phyloP scores from a whole-genome alignment of 306 rosid species.

The Cucurbita argyrosperma region DNA sequence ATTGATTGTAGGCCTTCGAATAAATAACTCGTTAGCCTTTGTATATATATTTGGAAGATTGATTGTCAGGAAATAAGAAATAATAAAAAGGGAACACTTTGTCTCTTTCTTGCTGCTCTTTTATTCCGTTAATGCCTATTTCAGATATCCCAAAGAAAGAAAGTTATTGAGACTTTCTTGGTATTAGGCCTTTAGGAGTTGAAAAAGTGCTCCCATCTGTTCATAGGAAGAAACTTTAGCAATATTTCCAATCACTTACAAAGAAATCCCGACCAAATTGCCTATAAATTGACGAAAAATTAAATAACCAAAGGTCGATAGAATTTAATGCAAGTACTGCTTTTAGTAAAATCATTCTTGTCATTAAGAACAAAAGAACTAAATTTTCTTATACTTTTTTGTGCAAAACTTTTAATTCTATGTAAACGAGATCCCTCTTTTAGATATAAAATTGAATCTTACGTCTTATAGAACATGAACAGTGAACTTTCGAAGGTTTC shows the following conservation, averaged over 20 bases:
- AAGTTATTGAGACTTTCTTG: no score
- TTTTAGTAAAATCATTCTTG: not conserved
- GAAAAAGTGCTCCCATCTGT: not conserved
- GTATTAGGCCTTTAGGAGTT: not conserved
- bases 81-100: not conserved
- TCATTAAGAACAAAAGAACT: no score
- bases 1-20: conserved; percentile 1
- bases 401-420: not conserved
- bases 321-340: not conserved
- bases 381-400: not conserved
- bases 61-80: not conserved
- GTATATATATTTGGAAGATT: not conserved
- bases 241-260: not conserved
- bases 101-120: not conserved
- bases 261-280: not conserved
- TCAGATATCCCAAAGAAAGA: no score
- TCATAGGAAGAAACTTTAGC: not conserved
- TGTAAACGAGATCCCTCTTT: no score
- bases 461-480: no score
- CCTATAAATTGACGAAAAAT: not conserved
- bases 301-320: not conserved
- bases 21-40: not conserved
- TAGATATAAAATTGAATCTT: no score
- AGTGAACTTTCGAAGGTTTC: no score
- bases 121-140: no score